Evolutionary conservation across 2,329 filamentous ascomycete genomes (phyloP).

Genomic region (Zarea fungicola): DNA sequence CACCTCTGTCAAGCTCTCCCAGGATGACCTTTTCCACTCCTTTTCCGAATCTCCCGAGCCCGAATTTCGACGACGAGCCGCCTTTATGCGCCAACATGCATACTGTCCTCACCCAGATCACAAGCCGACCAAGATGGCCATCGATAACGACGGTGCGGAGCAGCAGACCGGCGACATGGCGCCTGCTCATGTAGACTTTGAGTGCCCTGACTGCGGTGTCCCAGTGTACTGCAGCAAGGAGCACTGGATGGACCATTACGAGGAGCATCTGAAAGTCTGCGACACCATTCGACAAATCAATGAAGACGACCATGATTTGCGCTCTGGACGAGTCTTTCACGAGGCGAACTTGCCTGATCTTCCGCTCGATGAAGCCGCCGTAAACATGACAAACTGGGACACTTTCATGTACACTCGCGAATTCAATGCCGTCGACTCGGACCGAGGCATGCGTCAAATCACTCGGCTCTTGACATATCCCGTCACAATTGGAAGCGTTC

Average conservation of each 20-base stretch:
- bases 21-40: conserved; percentile 87
- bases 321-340: conserved; percentile 84
- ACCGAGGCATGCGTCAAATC: conserved; percentile 85
- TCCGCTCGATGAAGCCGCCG: conserved; percentile 85
- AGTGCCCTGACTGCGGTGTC: conserved; percentile 93
- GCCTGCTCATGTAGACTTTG: conserved; percentile 81
- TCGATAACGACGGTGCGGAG: conserved; percentile 58
- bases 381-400: conserved; percentile 99
- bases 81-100: conserved; percentile 88
- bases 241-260: conserved; percentile 95
- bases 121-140: conserved; percentile 64
- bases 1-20: conserved; percentile 42
- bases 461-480: conserved; percentile 93
- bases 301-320: conserved; percentile 93
- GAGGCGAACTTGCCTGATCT: conserved; percentile 88
- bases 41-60: conserved; percentile 85
- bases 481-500: conserved; percentile 79
- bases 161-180: conserved; percentile 50
- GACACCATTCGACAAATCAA: conserved; percentile 90
- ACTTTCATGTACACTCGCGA: conserved; percentile 91
- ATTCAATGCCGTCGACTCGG: conserved; percentile 85
- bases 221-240: conserved; percentile 91
- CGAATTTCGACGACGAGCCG: conserved; percentile 79
- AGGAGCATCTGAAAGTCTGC: conserved; percentile 86
- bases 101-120: conserved; percentile 91